Evolutionary conservation across 2,329 filamentous ascomycete species (phyloP).

Genomic region (Talaromyces sp.): DNA sequence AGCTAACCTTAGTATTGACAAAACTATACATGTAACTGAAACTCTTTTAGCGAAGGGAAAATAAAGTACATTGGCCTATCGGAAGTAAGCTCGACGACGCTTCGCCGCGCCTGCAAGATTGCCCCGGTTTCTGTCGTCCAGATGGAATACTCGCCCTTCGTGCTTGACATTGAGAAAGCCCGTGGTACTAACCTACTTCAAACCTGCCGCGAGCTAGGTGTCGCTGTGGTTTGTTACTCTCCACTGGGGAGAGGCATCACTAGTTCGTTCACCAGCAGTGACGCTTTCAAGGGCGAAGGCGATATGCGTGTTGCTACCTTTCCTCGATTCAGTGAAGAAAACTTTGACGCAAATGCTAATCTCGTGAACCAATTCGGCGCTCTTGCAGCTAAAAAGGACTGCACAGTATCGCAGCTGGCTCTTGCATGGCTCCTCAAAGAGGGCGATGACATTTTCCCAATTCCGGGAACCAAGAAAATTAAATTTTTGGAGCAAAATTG

Average conservation of each 20-base stretch:
- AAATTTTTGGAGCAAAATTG: conserved; percentile 24
- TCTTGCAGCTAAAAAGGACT: conserved; percentile 16
- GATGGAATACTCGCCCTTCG: conserved; percentile 52
- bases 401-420: conserved; percentile 13
- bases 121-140: conserved; percentile 50
- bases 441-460: conserved; percentile 18
- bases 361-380: conserved; percentile 3
- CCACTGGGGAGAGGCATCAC: conserved; percentile 17
- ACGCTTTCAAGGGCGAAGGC: neutral
- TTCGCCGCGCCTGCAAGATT: conserved; percentile 50
- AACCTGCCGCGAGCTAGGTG: conserved; percentile 17
- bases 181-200: conserved; percentile 10
- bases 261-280: conserved; percentile 4
- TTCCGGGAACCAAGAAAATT: conserved; percentile 22
- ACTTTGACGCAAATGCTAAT: neutral
- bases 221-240: conserved; percentile 14
- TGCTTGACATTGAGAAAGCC: conserved; percentile 13
- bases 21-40: no score
- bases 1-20: no score
- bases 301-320: neutral
- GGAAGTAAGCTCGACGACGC: conserved; percentile 47
- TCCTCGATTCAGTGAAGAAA: neutral
- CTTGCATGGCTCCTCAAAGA: conserved; percentile 14
- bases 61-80: conserved; percentile 55
- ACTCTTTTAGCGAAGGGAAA: conserved; percentile 7